Conservation (phyloP, 1,284 basidiomycete genomes). For the Jaminaea rosea region DNA sequence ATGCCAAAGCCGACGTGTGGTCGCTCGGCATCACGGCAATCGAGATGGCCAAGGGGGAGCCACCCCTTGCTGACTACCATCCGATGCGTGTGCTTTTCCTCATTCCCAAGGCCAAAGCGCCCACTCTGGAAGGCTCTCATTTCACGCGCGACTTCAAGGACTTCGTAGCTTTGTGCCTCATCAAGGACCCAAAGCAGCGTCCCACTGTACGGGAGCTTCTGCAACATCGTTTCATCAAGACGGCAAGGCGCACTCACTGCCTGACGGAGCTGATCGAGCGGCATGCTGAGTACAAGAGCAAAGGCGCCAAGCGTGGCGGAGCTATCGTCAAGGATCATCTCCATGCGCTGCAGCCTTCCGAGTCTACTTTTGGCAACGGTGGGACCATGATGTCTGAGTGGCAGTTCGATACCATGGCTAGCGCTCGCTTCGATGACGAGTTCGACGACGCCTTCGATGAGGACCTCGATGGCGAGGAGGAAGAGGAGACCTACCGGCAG, state of each 20-base stretch:
- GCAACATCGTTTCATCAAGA: slow-evolving; percentile 78
- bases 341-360: background rate
- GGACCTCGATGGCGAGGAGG: background rate
- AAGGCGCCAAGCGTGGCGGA: background rate
- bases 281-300: background rate
- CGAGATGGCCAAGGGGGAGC: slow-evolving; percentile 51
- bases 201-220: slow-evolving; percentile 83
- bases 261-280: background rate
- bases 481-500: too few species aligned
- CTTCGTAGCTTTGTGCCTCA: slow-evolving; percentile 80
- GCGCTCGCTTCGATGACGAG: background rate
- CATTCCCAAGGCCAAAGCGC: slow-evolving; percentile 64
- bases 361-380: background rate
- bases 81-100: slow-evolving; percentile 51
- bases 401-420: background rate
- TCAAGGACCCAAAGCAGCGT: slow-evolving; percentile 82
- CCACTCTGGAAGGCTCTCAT: slow-evolving; percentile 61
- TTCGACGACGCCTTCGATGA: background rate
- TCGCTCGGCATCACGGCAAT: slow-evolving; percentile 50
- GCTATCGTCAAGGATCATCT: background rate
- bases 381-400: background rate
- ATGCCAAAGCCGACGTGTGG: slow-evolving; percentile 53
- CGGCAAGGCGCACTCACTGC: slow-evolving; percentile 44
- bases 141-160: slow-evolving; percentile 83
- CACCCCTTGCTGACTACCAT: slow-evolving; percentile 51